Evolutionary conservation across 73 alveolate genomes (phyloP), one percentile per base, ranked within the genome.

Genomic region (Paramecium sonneborni): DNA sequence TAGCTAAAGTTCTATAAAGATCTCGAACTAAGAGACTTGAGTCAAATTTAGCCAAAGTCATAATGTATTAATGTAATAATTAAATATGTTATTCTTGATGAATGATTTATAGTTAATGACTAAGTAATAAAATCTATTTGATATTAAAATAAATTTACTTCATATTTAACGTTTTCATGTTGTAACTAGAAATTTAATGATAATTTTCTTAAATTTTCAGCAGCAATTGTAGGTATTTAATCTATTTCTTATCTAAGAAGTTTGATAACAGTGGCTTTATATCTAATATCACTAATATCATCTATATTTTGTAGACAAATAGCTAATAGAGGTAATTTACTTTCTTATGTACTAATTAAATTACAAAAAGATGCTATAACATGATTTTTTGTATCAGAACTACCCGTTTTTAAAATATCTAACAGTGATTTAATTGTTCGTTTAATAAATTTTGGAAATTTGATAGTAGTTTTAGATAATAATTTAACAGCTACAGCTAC

Each of bases 311-410:
- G 34, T 32, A 74, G 24, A 18, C 87, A 74, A 15, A 38, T 74
- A 4, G 87, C 87, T 35, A 74, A 74, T 5, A 74, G 57, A 4
- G 87, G 56, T 38, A 74, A 18, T 10, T 32, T 74, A 38, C 46
- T 74, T 38, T 74, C 87, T 35, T 38, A 10, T 32, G 87, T 74
- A 34, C 58, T 74, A 21, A 74, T 74, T 21, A 74, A 30, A 74
- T 74, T 74, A n/a, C 87, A 74, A 35, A 74, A 74, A 28, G 87
- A 32, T 74, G 87, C 56, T 12, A 74, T 35, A 35, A 74, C 57
- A 74, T 74, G 87, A 74, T 74, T 74, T n/a, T 74, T 74, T 10
- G 87, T 74, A n/a, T 74, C 87, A 35, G 87, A 74, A 21, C 35
- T 32, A 14, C 87, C 87, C 28, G 56, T 74, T 43, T 74, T 74